Evolutionary conservation across 78 protist species (phyloP), one percentile per base, ranked within the genome.

Genomic region (Mastigamoeba balamuthi): DNA sequence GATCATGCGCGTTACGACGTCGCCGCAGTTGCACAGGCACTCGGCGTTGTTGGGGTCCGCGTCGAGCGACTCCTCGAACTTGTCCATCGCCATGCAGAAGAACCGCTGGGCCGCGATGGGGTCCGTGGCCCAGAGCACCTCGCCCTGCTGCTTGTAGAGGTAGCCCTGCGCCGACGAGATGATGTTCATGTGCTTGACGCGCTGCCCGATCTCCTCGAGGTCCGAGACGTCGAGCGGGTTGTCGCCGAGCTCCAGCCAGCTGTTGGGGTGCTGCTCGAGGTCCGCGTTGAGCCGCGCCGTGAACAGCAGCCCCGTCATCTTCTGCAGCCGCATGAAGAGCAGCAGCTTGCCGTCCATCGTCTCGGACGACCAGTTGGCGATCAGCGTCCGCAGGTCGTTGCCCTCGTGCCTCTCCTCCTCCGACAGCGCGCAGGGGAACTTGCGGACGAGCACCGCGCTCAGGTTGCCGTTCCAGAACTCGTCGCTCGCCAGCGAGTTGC

Each of bases 81-180:
- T 83, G 4, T 76, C 88, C 30, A 83, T 37, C 3, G 88, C 77
- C 83, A 83, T 71, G 2, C 48, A 37, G 40, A 77, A 83, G 79
- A 83, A 83, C 17, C 83, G 23, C 6, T 68, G 67, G 3, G 88
- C 82, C 0, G 88, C 83, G 6, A 76, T 48, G 3, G 88, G 88
- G 53, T 83, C 88, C 25, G 30, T 23, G 2, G 75, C 74, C 36
- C 72, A 77, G 29, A 83, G 30, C 73, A 71, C 44, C 37, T 74
- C 79, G 35, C 88, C 88, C 36, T 83, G 72, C 1, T 74, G 80
- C 40, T 83, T 76, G 35, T 74, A 83, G 10, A 83, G 27, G 40
- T 77, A 83, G 27, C 88, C 88, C 29, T 78, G 82, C 8, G 88
- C 88, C 0, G 68, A 78, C 30, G 78, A 73, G 77, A 77, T 76